These are phyloP conservation scores for Colletotrichum higginsianum DNA, from an alignment of 2,329 filamentous ascomycete species.

Conservation along the genomic window DNA sequence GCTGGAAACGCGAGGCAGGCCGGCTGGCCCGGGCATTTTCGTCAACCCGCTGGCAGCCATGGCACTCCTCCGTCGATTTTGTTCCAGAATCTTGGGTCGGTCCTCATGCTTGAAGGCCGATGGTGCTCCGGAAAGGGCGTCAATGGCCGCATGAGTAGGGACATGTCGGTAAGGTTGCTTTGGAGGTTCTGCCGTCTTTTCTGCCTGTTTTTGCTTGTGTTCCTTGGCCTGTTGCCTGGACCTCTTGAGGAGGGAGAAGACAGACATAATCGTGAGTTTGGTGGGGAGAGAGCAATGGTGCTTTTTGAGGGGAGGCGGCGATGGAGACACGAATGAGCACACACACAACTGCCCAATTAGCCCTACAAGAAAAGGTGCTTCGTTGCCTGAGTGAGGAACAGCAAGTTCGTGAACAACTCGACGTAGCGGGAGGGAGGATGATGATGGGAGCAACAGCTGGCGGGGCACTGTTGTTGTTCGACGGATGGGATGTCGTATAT, in stretches of 20 bases:
- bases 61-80: constrained; percentile 65
- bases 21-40: constrained; percentile 50
- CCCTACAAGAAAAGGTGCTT: not conserved
- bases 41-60: constrained; percentile 59
- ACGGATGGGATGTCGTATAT: constrained; percentile 24
- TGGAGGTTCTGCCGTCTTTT: constrained; percentile 57
- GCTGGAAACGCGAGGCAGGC: constrained; percentile 62
- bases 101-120: constrained; percentile 65
- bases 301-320: not conserved
- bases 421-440: not conserved
- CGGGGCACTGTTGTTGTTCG: constrained; percentile 19
- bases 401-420: not conserved
- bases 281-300: not conserved
- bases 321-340: not conserved
- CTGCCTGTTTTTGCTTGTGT: constrained; percentile 63
- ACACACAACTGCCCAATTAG: not conserved
- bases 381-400: not conserved
- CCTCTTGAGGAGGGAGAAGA: constrained; percentile 68
- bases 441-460: constrained; percentile 3
- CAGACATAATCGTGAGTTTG: constrained; percentile 63
- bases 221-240: constrained; percentile 71
- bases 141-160: constrained; percentile 73
- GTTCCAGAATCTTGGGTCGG: constrained; percentile 62
- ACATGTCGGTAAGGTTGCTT: constrained; percentile 70
- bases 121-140: constrained; percentile 70